Conservation (phyloP, 345 rosid genomes). For the Syzygium oleosum region DNA sequence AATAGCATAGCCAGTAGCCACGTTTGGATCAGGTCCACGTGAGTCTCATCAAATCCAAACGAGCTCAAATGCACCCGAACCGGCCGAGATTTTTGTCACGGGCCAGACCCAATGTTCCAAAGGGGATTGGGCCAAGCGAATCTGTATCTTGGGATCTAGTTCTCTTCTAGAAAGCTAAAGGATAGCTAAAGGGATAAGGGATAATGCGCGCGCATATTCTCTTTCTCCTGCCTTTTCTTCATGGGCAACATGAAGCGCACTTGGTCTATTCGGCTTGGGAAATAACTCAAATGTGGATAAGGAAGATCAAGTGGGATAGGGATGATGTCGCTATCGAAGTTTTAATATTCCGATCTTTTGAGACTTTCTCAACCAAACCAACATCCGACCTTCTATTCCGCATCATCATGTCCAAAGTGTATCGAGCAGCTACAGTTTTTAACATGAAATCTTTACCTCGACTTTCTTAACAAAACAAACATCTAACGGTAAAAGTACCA, state of each 20-base stretch:
- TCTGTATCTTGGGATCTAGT: neutral
- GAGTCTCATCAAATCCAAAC: fast-evolving
- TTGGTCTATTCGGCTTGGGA: neutral
- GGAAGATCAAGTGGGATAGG: neutral
- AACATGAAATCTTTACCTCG: neutral
- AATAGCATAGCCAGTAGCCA: neutral
- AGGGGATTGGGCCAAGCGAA: neutral
- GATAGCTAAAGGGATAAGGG: neutral
- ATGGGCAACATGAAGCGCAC: neutral
- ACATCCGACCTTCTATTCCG: neutral
- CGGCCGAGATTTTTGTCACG: neutral
- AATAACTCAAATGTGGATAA: neutral
- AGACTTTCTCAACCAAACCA: neutral
- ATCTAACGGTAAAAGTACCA: neutral
- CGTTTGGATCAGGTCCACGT: neutral
- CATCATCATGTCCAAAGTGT: neutral
- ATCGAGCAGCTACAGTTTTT: neutral
- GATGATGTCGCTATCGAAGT: neutral
- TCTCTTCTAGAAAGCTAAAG: neutral
- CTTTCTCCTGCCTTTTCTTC: neutral
- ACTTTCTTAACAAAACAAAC: no score
- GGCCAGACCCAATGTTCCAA: neutral
- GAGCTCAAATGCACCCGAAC: neutral
- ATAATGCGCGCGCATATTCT: neutral
- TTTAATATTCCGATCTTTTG: neutral